Percentiles rank a stretch among this genome's conserved stretches.
These are phyloP conservation scores for Yamadazyma nakazawae DNA, from an alignment of 805 yeast genomes.

Conservation along the genomic window DNA sequence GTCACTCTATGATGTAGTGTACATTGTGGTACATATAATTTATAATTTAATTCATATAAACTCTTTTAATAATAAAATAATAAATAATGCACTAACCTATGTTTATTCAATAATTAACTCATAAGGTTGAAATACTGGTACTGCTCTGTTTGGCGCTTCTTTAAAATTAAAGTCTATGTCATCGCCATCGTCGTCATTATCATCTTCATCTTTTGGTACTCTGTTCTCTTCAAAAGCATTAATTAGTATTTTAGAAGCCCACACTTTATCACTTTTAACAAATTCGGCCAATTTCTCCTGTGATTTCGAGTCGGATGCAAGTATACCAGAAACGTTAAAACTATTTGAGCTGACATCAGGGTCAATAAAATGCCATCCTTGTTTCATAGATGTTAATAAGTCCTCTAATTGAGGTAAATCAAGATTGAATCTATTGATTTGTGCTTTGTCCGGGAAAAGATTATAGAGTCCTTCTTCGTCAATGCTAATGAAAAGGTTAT, in stretches of 20 bases:
- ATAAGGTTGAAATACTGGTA: conserved; percentile 3
- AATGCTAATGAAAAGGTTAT: conserved; percentile 4
- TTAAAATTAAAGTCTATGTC: conserved; percentile 7
- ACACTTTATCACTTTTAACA: conserved; percentile 9
- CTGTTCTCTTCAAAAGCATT: conserved; percentile 8
- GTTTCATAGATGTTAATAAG: neutral
- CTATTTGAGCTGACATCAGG: neutral
- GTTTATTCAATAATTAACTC: conserved; percentile 6
- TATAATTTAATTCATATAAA: no score
- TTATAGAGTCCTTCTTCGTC: conserved; percentile 13
- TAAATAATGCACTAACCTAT: no score
- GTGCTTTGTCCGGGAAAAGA: conserved; percentile 4
- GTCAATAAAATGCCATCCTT: conserved; percentile 4
- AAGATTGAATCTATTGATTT: neutral
- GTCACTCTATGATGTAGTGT: neutral
- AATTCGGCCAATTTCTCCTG: conserved; percentile 4
- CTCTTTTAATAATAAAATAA: no score
- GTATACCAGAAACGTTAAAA: conserved; percentile 8
- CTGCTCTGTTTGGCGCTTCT: neutral
- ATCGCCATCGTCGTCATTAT: neutral
- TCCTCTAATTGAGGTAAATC: neutral
- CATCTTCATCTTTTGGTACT: conserved; percentile 9
- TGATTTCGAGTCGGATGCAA: conserved; percentile 4
- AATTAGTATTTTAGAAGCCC: conserved; percentile 8
- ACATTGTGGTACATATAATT: neutral